Percentiles rank a stretch among this genome's conserved stretches.
Evolutionary conservation across 2,329 filamentous ascomycete species (phyloP).

Genomic region (Ramularia endophylla): DNA sequence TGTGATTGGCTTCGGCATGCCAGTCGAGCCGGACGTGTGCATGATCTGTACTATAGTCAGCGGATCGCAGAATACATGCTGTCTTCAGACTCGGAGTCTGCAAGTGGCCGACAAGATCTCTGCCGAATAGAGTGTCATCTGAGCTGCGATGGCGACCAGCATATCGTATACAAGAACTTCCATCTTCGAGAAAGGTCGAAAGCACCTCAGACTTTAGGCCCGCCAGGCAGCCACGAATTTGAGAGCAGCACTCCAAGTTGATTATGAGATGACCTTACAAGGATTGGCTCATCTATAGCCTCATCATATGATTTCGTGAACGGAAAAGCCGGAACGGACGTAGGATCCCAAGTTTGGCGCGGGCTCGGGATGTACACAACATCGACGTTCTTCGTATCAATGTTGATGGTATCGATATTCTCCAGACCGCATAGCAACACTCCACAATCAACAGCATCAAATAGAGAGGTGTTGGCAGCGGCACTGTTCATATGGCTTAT

Average conservation of each 20-base stretch:
- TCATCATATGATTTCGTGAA: neutral
- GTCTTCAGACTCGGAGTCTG: no score
- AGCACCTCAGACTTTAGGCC: no score
- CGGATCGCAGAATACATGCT: no score
- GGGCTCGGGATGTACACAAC: neutral
- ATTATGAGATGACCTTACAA: neutral
- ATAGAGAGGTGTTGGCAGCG: conserved; percentile 1
- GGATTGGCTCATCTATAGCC: neutral
- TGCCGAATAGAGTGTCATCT: no score
- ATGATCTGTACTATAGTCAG: conserved; percentile 1
- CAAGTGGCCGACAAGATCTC: no score
- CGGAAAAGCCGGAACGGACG: neutral
- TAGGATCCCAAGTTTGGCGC: neutral
- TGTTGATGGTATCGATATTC: neutral
- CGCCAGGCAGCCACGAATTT: no score
- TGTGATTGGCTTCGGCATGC: conserved; percentile 12
- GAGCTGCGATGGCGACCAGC: no score
- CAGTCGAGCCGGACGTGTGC: conserved; percentile 14
- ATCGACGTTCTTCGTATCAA: neutral
- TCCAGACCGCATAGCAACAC: neutral
- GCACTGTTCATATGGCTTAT: conserved; percentile 3
- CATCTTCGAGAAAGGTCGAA: no score
- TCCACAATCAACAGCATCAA: neutral
- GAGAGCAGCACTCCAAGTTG: no score
- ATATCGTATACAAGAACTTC: no score